Conservation (phyloP, 2,329 filamentous ascomycete species). For the Fusarium fujikuroi region DNA sequence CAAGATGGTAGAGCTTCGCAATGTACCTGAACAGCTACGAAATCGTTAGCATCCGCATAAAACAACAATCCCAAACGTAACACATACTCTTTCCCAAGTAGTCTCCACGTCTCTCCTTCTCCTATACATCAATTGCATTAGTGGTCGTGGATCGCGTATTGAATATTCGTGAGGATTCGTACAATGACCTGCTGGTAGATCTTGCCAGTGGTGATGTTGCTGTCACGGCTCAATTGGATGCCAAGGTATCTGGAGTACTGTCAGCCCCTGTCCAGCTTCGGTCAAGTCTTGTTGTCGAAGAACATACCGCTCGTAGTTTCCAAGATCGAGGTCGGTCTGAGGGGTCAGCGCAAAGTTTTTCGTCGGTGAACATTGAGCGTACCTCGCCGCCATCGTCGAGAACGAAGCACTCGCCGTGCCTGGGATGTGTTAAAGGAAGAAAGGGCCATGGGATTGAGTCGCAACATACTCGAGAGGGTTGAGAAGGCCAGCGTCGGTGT, state of each 20-base stretch:
- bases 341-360: conserved; percentile 9
- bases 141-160: neutral
- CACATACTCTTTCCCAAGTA: conserved; percentile 30
- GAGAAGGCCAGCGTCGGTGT: conserved; percentile 50
- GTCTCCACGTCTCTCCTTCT: conserved; percentile 72
- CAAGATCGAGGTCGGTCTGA: conserved; percentile 64
- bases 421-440: conserved; percentile 46
- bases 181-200: conserved; percentile 91
- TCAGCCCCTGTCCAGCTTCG: neutral
- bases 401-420: conserved; percentile 91
- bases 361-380: neutral
- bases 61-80: neutral
- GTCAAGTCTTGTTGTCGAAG: neutral
- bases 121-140: conserved; percentile 43
- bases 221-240: conserved; percentile 82
- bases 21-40: conserved; percentile 26
- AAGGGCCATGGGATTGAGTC: neutral
- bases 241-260: conserved; percentile 69
- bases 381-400: conserved; percentile 70
- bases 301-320: conserved; percentile 63
- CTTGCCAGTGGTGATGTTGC: conserved; percentile 98
- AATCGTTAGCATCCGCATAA: neutral
- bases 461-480: conserved; percentile 48
- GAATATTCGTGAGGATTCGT: conserved; percentile 45
- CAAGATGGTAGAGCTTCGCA: neutral